phyloP scores from a whole-genome alignment of 768 basidiomycete genomes.

The Mycena olivaceomarginata region DNA sequence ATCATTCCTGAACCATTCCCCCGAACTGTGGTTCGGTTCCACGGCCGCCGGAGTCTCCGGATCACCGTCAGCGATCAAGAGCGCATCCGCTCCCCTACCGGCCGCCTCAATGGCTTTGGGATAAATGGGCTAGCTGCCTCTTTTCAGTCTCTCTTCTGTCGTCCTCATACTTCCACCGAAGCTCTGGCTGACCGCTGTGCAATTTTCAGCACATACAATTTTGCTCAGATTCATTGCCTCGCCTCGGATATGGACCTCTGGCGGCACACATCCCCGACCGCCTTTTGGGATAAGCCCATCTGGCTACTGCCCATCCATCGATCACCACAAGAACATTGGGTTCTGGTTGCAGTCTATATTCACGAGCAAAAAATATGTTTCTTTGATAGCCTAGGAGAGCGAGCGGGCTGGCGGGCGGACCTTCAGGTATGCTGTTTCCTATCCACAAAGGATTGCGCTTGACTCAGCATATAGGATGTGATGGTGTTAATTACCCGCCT shows the following conservation, averaged over 20 bases:
- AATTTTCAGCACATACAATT: slow-evolving; percentile 46
- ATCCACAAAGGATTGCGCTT: neutral
- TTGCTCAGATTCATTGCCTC: slow-evolving; percentile 38
- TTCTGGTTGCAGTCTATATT: slow-evolving; percentile 49
- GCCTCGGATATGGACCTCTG: slow-evolving; percentile 46
- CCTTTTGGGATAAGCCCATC: slow-evolving; percentile 53
- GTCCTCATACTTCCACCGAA: neutral
- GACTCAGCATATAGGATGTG: slow-evolving; percentile 13
- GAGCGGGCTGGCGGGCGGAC: slow-evolving; percentile 29
- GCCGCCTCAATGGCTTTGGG: slow-evolving; percentile 49
- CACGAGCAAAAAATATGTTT: slow-evolving; percentile 42
- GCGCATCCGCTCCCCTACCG: slow-evolving; percentile 45
- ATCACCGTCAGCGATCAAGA: neutral
- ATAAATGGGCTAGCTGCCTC: slow-evolving; percentile 49
- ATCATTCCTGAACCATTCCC: neutral
- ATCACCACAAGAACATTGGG: slow-evolving; percentile 52
- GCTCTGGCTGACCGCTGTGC: slow-evolving; percentile 7
- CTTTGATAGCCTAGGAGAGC: slow-evolving; percentile 55
- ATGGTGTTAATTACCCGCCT: slow-evolving; percentile 40
- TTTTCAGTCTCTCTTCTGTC: slow-evolving; percentile 34
- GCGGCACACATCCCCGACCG: slow-evolving; percentile 24
- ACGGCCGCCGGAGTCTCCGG: neutral
- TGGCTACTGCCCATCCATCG: slow-evolving; percentile 63
- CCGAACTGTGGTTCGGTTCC: neutral
- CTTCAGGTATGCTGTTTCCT: slow-evolving; percentile 17